Evolutionary conservation across 805 yeast species (phyloP).

Genomic region (Ogataea kodamae): DNA sequence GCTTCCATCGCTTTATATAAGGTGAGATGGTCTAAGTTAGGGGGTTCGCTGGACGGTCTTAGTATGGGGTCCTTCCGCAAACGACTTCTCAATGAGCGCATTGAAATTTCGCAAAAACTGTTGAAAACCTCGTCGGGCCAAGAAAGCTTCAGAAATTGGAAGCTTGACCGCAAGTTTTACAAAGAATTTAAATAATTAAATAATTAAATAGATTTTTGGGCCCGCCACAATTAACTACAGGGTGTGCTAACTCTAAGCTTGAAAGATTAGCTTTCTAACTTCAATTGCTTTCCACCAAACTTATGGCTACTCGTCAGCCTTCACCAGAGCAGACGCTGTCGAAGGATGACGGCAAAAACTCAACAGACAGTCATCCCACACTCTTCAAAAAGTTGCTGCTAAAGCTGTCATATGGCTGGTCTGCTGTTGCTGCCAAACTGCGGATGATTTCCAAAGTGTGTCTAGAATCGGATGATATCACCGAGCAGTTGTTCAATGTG

Average conservation of each 20-base stretch:
- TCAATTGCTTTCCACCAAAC: too few relatives aligned
- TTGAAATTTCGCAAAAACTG: constrained; percentile 14
- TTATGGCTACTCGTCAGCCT: too few relatives aligned
- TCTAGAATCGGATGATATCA: constrained; percentile 46
- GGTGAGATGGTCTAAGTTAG: constrained; percentile 44
- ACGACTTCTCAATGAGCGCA: constrained; percentile 22
- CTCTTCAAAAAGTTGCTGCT: constrained; percentile 27
- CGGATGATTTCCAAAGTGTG: constrained; percentile 47
- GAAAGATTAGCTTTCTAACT: too few relatives aligned
- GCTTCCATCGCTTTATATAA: constrained; percentile 61
- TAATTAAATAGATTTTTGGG: constrained; percentile 1
- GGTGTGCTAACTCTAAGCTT: too few relatives aligned
- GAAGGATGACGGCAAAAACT: too few relatives aligned
- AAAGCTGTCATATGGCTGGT: constrained; percentile 38
- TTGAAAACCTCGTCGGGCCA: constrained; percentile 7
- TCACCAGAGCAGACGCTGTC: too few relatives aligned
- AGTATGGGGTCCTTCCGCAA: constrained; percentile 21
- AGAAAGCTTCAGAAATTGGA: constrained; percentile 15
- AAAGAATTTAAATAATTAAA: constrained; percentile 9
- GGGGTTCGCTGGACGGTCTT: constrained; percentile 22
- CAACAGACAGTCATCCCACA: too few relatives aligned
- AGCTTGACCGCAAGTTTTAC: constrained; percentile 14
- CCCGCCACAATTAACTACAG: too few relatives aligned
- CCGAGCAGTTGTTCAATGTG: constrained; percentile 46
- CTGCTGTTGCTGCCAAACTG: constrained; percentile 34